Evolutionary conservation across 2,329 filamentous ascomycete species (phyloP), one percentile per base, ranked within the genome.

Genomic region (Coleophoma cylindrospora): DNA sequence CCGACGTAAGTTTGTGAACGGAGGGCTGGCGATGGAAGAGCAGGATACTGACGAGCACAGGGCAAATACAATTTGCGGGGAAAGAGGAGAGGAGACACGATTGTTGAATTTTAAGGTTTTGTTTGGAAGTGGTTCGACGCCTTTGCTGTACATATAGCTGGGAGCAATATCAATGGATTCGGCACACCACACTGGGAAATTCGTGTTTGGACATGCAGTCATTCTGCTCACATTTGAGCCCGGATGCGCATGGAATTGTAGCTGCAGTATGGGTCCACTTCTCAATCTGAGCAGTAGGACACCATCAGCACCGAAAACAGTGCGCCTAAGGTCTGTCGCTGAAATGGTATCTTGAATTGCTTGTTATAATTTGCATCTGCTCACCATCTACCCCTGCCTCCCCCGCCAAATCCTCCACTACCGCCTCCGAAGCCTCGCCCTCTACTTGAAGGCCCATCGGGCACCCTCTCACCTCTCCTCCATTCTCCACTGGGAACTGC

Each of bases 21-120:
- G 13, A 43, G 32, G 13, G 34, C 27, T 27, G 27, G 27, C 27
- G 3, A 41, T 46, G 43, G 34, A 22, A 21, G 13, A 48, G 22
- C 40, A 47, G 57, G 61, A 53, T 54, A 47, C 56, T 61, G 41
- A 62, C 54, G 15, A 52, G 32, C 53, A 43, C 62, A 97, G 92
- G 94, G 92, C 64, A 90, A 92, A 66, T 95, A 75, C 69, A 80
- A 95, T 45, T 69, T 96, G 61, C 82, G 91, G 61, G 92, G 84
- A 51, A 97, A 97, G 85, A 80, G 89, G 69, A 87, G 81, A 70
- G 91, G 90, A 49, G 92, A 97, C 66, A 77, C 85, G n/a, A 78
- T 95, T 63, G 74, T 76, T 49, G 91, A 97, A 72, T 92, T 80
- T 68, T 97, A 72, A 62, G 43, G 19, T 36, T 36, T 21, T 32